Base-by-base conservation (phyloP, 2,329 filamentous ascomycete genomes). In the Paradendryphiella salina region DNA sequence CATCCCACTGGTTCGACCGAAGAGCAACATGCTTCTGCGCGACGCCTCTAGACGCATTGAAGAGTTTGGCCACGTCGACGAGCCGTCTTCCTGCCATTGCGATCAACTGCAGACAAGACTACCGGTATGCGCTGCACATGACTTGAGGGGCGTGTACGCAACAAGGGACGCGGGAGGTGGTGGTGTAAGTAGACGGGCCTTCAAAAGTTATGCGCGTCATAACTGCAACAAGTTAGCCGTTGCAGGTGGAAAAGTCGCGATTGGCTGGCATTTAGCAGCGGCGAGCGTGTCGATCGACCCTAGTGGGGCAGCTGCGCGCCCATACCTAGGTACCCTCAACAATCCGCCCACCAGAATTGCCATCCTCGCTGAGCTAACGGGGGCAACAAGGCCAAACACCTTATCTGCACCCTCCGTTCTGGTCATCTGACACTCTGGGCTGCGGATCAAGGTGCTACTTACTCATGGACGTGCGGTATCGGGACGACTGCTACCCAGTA, bases 1-100 rank as follows among this genome's bases (percentile, higher is more conserved):
- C 71, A 66, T 87, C 82, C 61, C 86, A 75, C 68, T 88, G 85
- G 46, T 80, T 79, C 46, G 79, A 76, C 17, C 84, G 83, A 40
- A 86, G 78, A 34, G 75, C 75, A 49, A 84, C 71, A 66, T 87
- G 85, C 69, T 84, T 75, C 57, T 75, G 75, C 6, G 76, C 76
- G 54, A 80, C 65, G 28, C 74, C 69, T 57, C 69, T 70, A 44
- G 76, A 73, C 54, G 76, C 77, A 70, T 82, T 73, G 73, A 78
- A 64, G 37, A 80, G 69, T 63, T 75, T 79, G 35, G 78, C 77
- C 49, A 74, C 79, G 59, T 82, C 79, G 15, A 81, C 71, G 46
- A 82, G 71, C 58, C 78, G 73, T 60, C 77, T 76, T 52, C 78
- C 77, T 64, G 79, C 77, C 79, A 82, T 82, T 70, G 62, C 52